phyloP scores from a whole-genome alignment of 2,329 filamentous ascomycete genomes.

The Ampelomyces quisqualis region DNA sequence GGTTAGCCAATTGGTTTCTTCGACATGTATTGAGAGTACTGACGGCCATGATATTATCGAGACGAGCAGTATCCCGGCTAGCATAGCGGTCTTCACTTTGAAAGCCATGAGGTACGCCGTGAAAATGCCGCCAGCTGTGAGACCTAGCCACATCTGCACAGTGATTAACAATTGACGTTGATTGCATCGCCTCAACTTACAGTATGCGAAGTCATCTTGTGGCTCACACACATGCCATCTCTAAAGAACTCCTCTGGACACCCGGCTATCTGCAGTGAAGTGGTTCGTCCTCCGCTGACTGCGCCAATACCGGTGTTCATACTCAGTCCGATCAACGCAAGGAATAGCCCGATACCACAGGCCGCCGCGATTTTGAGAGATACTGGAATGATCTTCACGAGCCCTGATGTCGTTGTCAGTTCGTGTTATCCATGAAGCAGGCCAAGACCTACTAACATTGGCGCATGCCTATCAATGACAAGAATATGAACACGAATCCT shows the following conservation, averaged over 20 bases:
- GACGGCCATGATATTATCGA: conserved; percentile 84
- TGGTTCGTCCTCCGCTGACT: conserved; percentile 63
- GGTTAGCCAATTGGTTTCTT: conserved; percentile 17
- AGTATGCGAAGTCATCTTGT: conserved; percentile 79
- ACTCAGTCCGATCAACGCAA: conserved; percentile 72
- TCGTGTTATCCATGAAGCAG: not conserved
- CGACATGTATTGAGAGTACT: conserved; percentile 14
- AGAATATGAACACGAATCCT: conserved; percentile 77
- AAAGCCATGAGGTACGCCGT: conserved; percentile 82
- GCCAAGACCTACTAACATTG: conserved; percentile 57
- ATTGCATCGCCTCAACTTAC: conserved; percentile 25
- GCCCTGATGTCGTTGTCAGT: not conserved
- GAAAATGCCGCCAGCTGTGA: conserved; percentile 79
- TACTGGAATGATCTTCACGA: conserved; percentile 76
- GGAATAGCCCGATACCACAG: conserved; percentile 81
- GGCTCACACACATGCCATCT: conserved; percentile 61
- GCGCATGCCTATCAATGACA: conserved; percentile 77
- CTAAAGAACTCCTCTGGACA: conserved; percentile 60
- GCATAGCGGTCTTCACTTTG: conserved; percentile 82
- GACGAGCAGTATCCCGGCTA: conserved; percentile 77
- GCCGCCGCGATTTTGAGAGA: conserved; percentile 85
- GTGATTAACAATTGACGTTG: conserved; percentile 8
- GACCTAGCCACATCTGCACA: conserved; percentile 73
- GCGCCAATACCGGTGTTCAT: conserved; percentile 81
- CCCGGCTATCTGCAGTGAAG: conserved; percentile 73